A percentile compares a stretch with the other conserved stretches of the same genome.
These are phyloP conservation scores for Prunus yedoensis DNA, from an alignment of 331 rosid genomes.

Conservation along the genomic window DNA sequence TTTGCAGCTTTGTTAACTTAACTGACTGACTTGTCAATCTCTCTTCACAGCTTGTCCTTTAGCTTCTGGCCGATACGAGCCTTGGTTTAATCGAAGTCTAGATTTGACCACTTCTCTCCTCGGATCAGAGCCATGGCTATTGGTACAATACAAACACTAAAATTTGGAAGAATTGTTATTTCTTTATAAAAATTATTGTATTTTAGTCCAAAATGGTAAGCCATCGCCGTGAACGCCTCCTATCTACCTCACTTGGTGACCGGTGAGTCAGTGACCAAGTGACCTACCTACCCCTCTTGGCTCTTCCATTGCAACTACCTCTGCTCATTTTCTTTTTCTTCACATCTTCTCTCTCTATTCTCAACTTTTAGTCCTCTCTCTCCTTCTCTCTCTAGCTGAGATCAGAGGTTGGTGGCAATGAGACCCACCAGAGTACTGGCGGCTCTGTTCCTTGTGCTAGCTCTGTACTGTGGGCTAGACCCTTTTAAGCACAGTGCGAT, in stretches of 20 bases:
- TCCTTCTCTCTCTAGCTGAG: background rate
- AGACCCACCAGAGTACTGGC: slow-evolving; percentile 31
- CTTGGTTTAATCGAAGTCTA: too few relatives aligned
- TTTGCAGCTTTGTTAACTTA: too few relatives aligned
- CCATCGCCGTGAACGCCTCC: background rate
- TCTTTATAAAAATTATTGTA: background rate
- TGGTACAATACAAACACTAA: too few relatives aligned
- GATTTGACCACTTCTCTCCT: too few relatives aligned
- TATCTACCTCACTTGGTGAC: background rate
- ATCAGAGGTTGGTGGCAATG: slow-evolving; percentile 30
- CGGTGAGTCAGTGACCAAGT: background rate
- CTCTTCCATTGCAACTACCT: background rate
- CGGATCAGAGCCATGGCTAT: too few relatives aligned
- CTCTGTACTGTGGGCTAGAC: slow-evolving; percentile 74
- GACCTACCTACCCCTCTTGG: background rate
- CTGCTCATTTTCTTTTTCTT: background rate
- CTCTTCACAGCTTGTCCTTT: too few relatives aligned
- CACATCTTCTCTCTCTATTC: background rate
- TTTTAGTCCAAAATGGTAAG: background rate
- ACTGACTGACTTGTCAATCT: too few relatives aligned
- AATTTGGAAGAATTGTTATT: too few relatives aligned
- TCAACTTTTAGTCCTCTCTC: background rate
- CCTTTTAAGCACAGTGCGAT: slow-evolving; percentile 71
- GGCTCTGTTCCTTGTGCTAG: slow-evolving; percentile 38
- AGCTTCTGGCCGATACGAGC: too few relatives aligned